These are phyloP conservation scores for Acacia pycnantha DNA, from an alignment of 331 rosid genomes.

Conservation along the genomic window DNA sequence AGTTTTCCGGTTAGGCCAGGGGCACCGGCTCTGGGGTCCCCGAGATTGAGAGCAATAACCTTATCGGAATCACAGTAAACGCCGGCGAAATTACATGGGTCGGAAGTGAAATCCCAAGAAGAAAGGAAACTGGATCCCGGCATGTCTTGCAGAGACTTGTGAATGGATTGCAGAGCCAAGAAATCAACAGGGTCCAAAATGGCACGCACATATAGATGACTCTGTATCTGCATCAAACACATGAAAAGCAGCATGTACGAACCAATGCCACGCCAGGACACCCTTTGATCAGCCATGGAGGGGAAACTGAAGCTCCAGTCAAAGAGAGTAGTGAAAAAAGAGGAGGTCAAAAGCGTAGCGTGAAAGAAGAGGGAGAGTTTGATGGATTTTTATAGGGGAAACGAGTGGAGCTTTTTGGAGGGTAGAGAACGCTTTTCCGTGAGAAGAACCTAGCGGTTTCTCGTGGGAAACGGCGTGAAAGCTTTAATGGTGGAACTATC, in stretches of 20 bases:
- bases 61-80: slow-evolving; percentile 77
- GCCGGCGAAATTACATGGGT: slow-evolving; percentile 89
- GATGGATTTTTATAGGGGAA: slow-evolving; percentile 39
- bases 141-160: slow-evolving; percentile 68
- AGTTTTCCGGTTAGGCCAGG: slow-evolving; percentile 84
- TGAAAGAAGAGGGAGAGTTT: background rate
- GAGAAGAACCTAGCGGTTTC: slow-evolving; percentile 34
- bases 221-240: slow-evolving; percentile 36
- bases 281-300: slow-evolving; percentile 44
- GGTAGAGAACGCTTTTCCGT: slow-evolving; percentile 28
- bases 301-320: background rate
- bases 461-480: slow-evolving; percentile 53
- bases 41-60: slow-evolving; percentile 87
- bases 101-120: slow-evolving; percentile 96
- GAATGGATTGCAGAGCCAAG: slow-evolving; percentile 81
- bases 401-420: slow-evolving; percentile 11
- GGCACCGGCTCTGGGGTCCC: slow-evolving; percentile 89
- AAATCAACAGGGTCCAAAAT: slow-evolving; percentile 88
- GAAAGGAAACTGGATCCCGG: slow-evolving; percentile 83
- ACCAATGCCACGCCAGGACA: background rate
- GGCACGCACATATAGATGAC: slow-evolving; percentile 35
- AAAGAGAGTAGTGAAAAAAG: background rate
- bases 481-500: slow-evolving; percentile 45
- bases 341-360: background rate
- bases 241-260: slow-evolving; percentile 27